A percentile compares a stretch with the other conserved stretches of the same genome.
Evolutionary conservation across 2,329 filamentous ascomycete species (phyloP).

Genomic region (Cladorrhinum sp.): DNA sequence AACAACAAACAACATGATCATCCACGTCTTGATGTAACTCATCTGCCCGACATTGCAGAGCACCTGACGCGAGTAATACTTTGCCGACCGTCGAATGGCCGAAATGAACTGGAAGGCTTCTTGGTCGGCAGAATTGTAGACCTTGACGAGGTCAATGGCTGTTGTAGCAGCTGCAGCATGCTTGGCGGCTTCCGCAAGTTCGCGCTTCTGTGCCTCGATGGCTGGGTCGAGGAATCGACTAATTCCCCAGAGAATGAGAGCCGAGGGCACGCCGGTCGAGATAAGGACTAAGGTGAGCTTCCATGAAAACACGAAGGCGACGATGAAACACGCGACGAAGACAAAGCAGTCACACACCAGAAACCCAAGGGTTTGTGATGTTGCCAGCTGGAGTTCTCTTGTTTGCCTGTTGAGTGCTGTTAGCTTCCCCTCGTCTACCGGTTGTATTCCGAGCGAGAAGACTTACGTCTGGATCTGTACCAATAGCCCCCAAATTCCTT

Average conservation of each 20-base stretch:
- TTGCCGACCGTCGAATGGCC: slow-evolving; percentile 56
- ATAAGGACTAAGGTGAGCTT: slow-evolving; percentile 77
- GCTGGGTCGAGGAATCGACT: slow-evolving; percentile 60
- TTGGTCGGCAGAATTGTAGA: slow-evolving; percentile 70
- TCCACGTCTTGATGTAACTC: slow-evolving; percentile 69
- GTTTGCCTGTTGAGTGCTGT: slow-evolving; percentile 59
- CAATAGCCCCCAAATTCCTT: slow-evolving; percentile 70
- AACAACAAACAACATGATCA: slow-evolving; percentile 75
- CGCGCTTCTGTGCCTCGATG: slow-evolving; percentile 65
- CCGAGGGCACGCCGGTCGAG: slow-evolving; percentile 66
- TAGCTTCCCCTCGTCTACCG: not conserved
- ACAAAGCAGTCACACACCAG: slow-evolving; percentile 63
- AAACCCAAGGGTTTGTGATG: slow-evolving; percentile 75
- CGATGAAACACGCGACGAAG: slow-evolving; percentile 59
- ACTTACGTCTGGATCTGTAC: slow-evolving; percentile 70
- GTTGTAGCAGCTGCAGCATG: slow-evolving; percentile 65
- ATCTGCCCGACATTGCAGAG: slow-evolving; percentile 68
- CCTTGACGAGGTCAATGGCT: slow-evolving; percentile 82
- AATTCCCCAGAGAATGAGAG: slow-evolving; percentile 56
- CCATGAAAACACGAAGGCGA: slow-evolving; percentile 81
- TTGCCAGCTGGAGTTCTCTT: slow-evolving; percentile 74
- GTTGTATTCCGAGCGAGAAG: not conserved
- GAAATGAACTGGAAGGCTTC: slow-evolving; percentile 65
- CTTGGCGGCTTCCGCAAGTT: slow-evolving; percentile 69
- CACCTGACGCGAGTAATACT: slow-evolving; percentile 65